Evolutionary conservation across 345 rosid species (phyloP).

Genomic region (Eucalyptus sp.): DNA sequence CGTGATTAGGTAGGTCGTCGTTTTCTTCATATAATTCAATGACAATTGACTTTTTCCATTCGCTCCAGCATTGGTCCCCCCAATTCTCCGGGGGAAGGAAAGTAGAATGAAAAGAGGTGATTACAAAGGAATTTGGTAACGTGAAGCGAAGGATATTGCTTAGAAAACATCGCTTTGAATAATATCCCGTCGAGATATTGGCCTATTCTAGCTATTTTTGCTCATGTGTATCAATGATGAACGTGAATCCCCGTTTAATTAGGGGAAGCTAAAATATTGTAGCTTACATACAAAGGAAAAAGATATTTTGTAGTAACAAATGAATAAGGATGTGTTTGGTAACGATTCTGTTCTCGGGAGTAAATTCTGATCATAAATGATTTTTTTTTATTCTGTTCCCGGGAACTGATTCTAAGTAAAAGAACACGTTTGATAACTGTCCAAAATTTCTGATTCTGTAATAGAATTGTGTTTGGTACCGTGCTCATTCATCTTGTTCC

Average conservation of each 20-base stretch:
- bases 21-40: not conserved
- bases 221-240: not conserved
- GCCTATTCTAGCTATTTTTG: not conserved
- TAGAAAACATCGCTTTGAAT: not conserved
- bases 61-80: not conserved
- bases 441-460: no score
- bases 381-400: no score
- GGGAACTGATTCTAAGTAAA: no score
- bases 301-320: not conserved
- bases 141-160: not conserved
- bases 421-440: no score
- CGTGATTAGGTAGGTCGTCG: not conserved
- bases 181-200: not conserved
- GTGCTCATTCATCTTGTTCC: no score
- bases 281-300: not conserved
- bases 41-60: not conserved
- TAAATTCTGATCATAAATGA: no score
- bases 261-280: not conserved
- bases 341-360: no score
- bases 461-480: no score
- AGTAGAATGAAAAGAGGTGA: not conserved
- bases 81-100: no score
- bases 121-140: not conserved
- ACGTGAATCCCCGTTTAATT: not conserved
- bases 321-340: not conserved